Evolutionary conservation across 768 basidiomycete genomes (phyloP), one percentile per base, ranked within the genome.

Genomic region (Pilatotrama ljubarskyi): DNA sequence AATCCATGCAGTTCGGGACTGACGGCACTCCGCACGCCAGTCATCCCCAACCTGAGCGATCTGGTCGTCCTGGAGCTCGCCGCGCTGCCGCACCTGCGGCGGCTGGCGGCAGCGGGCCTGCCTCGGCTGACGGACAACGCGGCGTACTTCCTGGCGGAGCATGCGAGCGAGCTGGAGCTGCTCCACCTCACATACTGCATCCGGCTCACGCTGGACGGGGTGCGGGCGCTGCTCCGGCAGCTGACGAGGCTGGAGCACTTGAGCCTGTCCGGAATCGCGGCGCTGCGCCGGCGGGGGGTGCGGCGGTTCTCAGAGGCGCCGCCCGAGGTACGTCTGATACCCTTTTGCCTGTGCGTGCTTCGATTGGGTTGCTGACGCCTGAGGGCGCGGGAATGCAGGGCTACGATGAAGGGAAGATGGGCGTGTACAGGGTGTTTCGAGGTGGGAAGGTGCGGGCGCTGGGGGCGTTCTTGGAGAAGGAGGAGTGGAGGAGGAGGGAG

Each of bases 101-200:
- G 91, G 18, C 79, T 98, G 44, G 89, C 88, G 64, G 77, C 95
- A 51, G 89, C 92, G 37, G 86, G 92, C 38, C 86, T 95, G 4
- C 83, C 84, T 38, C 88, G 87, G 67, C 72, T 96, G 62, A 96
- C 94, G 15, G 94, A 95, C 74, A 85, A 90, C 67, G 90, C 87
- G 5, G 76, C 95, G 47, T 86, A 85, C 73, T 80, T 88, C 22
- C 81, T 96, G 9, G 90, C 87, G 14, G 90, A 92, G 66, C 84
- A 92, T 73, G 83, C 79, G 36, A 76, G 69, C 29, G 78, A 78
- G 35, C 77, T 97, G 65, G 91, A 94, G 68, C 84, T 92, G 24
- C 79, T 96, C 48, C 89, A 97, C 68, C 74, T 98, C 37, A 90
- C 91, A 26, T 92, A 93, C 70, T 98, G 95, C 75, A 87, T 88